These are phyloP conservation scores for Calonectria hongkongensis DNA, from an alignment of 2,329 filamentous ascomycete genomes.

Conservation along the genomic window DNA sequence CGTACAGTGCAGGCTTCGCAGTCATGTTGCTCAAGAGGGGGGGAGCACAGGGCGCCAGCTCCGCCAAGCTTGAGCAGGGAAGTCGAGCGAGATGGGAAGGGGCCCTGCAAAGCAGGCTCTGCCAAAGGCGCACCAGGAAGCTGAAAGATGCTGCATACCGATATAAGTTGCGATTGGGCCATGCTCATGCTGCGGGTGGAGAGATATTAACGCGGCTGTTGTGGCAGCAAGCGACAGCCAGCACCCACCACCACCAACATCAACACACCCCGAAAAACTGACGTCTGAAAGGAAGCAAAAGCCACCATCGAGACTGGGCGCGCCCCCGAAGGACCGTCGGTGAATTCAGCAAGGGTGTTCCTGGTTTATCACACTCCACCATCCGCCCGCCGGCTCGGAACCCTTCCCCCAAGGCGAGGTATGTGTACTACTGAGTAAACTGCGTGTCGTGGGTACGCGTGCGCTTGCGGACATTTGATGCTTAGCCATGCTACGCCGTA, in stretches of 20 bases:
- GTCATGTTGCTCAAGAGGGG: constrained; percentile 17
- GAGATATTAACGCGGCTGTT: constrained; percentile 39
- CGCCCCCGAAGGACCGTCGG: constrained; percentile 38
- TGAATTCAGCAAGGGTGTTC: constrained; percentile 50
- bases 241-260: constrained; percentile 22
- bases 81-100: constrained; percentile 32
- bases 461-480: constrained; percentile 28
- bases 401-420: constrained; percentile 32
- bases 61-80: constrained; percentile 29
- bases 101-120: constrained; percentile 34
- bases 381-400: constrained; percentile 48
- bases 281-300: constrained; percentile 44
- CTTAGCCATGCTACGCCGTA: constrained; percentile 26
- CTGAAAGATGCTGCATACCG: constrained; percentile 23
- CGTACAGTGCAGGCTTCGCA: constrained; percentile 34
- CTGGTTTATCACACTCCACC: constrained; percentile 43
- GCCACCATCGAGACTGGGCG: constrained; percentile 25
- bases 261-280: constrained; percentile 27
- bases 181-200: constrained; percentile 41
- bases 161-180: constrained; percentile 35
- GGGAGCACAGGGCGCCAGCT: constrained; percentile 36
- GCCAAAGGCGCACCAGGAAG: constrained; percentile 25
- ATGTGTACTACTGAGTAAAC: constrained; percentile 28
- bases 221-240: constrained; percentile 31
- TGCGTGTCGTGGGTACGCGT: constrained; percentile 17